Base-by-base conservation (phyloP, 192 early-diverging fungal species). In the Podila verticillata region DNA sequence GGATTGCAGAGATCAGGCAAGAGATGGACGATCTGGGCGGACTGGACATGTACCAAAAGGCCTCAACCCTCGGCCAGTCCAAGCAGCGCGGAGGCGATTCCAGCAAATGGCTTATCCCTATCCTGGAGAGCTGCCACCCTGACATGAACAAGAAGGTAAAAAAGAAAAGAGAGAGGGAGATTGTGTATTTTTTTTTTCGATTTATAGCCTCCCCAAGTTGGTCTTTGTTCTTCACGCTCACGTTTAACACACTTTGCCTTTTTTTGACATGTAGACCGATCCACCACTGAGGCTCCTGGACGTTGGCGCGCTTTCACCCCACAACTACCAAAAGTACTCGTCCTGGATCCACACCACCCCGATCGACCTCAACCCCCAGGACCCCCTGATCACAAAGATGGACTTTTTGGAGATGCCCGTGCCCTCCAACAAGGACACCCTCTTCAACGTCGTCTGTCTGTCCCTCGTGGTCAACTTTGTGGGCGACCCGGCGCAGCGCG, bases 381-480 rank as follows among this genome's bases (percentile, higher is more conserved):
- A 91, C 61, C 86, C 84, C 0, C 70, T 82, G 3, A 93, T 97
- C 30, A 75, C 82, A 30, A 84, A 92, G 66, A 95, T 95, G 66
- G 96, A 97, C 74, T 95, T 96, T 86, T 84, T 97, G 34, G 90
- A 92, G 39, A 90, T 91, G 73, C 83, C 87, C 12, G 35, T 72
- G 0, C 69, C 82, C 4, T 87, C 88, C 1, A 24, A 51, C 0
- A 67, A 24, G 5, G 67, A 79, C 0, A 83, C 91, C 0, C 67
- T 79, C 24, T 97, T 94, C 78, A 86, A 97, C 62, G 87, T 94
- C 29, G 82, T 97, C 0, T 94, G 93, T 65, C 84, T 97, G 20
- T 92, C 89, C 17, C 73, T 97, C 0, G 96, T 97, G 0, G 90
- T 97, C 56, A 97, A 97, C 77, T 97, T 97, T 89, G 92, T 95